These are phyloP conservation scores for Lachancea sp. DNA, from an alignment of 805 yeast genomes.

Conservation along the genomic window DNA sequence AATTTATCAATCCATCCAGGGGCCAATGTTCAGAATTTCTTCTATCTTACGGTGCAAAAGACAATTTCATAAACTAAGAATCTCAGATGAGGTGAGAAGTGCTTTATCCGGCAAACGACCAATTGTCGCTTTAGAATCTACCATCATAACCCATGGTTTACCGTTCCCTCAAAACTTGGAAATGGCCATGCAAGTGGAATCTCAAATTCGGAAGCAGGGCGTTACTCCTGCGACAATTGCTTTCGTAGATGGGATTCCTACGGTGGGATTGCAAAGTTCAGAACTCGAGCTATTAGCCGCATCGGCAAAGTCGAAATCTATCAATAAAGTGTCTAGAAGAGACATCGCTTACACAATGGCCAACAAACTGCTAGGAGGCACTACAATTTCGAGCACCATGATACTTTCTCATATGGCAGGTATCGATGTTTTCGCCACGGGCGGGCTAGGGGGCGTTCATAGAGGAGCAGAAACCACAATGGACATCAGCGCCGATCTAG, in stretches of 20 bases:
- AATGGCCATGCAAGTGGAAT: constrained; percentile 69
- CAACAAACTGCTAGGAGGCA: constrained; percentile 64
- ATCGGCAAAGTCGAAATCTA: constrained; percentile 18
- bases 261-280: constrained; percentile 50
- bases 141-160: constrained; percentile 84
- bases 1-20: neutral
- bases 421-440: constrained; percentile 82
- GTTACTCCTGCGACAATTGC: constrained; percentile 84
- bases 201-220: constrained; percentile 50
- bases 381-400: constrained; percentile 88
- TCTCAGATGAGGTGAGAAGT: constrained; percentile 47
- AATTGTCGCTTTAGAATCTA: constrained; percentile 77
- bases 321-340: constrained; percentile 67
- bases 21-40: neutral
- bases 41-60: neutral
- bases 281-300: constrained; percentile 49
- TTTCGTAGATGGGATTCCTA: constrained; percentile 62
- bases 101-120: constrained; percentile 57
- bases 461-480: constrained; percentile 65
- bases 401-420: constrained; percentile 70
- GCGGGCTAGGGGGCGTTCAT: constrained; percentile 91
- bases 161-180: constrained; percentile 71
- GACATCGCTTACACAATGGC: constrained; percentile 73
- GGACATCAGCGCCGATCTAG: constrained; percentile 84
- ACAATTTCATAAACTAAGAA: constrained; percentile 9